Evolutionary conservation across 495 filamentous ascomycete genomes (phyloP), one percentile per base, ranked within the genome.

Genomic region (Neurospora sp.): DNA sequence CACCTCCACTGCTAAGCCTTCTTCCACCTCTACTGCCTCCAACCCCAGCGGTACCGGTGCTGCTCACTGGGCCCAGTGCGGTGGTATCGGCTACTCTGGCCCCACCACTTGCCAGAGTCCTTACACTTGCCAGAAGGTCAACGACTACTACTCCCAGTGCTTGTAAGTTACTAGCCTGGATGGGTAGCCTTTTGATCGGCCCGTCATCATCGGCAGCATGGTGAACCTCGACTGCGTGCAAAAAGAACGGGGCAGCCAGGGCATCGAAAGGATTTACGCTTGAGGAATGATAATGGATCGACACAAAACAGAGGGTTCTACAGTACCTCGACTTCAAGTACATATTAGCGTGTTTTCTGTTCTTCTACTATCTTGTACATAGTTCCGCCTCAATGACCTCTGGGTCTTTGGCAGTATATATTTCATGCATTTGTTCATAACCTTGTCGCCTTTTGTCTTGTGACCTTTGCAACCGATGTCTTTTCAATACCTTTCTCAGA

Each of bases 11-110:
- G 18, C 68, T n/a, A 35, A 70, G 3, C 31, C 75, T 40, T 68
- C 74, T 65, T 75, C 75, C 31, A 65, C 65, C 40, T 48, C 76
- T 53, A 70, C 53, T 65, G 53, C 53, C 4, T 76, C 74, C 48
- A 70, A 40, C 35, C 45, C 70, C 41, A 68, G 77, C 16, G 39
- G 72, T 71, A 77, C 72, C 38, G 74, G 74, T 18, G 74, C 76
- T 42, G 73, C 69, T 38, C 76, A 74, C 73, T 80, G 73, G 73
- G 74, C 41, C 10, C 85, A 87, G 75, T 88, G 86, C 73, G 85
- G 85, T 38, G 85, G 86, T 18, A 76, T 76, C 39, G 84, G 84
- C 59, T 86, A 76, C 71, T 82, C 74, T 7, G 84, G 84, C 61
- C 81, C 83, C 72, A 85, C 81, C 40, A 27, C 74, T 3, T 86